phyloP scores from a whole-genome alignment of 768 basidiomycete genomes.

The Suillus paluster region DNA sequence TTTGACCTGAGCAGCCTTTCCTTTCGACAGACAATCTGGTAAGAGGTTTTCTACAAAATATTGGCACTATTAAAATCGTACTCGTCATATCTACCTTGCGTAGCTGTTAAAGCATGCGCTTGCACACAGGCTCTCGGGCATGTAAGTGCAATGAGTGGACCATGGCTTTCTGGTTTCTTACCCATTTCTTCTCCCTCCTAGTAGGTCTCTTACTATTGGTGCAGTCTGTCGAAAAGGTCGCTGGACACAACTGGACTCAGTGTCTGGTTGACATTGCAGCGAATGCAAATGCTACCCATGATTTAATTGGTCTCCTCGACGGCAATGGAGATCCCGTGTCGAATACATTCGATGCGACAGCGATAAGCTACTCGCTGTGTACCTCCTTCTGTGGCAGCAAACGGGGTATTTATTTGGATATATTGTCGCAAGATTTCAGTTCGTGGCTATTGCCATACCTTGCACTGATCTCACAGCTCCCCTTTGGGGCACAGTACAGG shows the following conservation, averaged over 20 bases:
- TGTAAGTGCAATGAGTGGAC: neutral
- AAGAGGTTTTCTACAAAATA: neutral
- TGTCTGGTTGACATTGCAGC: neutral
- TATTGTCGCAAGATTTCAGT: conserved; percentile 40
- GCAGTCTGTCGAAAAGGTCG: neutral
- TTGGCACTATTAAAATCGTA: neutral
- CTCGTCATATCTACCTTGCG: neutral
- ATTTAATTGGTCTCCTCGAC: neutral
- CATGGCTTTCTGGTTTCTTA: neutral
- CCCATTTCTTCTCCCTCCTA: neutral
- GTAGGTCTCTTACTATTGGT: neutral
- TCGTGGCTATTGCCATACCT: conserved; percentile 55
- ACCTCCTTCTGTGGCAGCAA: neutral
- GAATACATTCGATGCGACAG: neutral
- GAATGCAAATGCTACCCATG: neutral
- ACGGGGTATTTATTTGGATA: conserved; percentile 17
- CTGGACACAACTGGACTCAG: neutral
- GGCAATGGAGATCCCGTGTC: neutral
- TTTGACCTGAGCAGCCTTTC: neutral
- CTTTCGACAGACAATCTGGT: neutral
- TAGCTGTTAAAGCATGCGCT: neutral
- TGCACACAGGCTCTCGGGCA: neutral
- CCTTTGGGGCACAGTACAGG: conserved; percentile 45
- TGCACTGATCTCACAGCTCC: conserved; percentile 52
- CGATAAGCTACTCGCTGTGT: neutral